Base-by-base conservation (phyloP, 2,329 filamentous ascomycete species). In the Colletotrichum tabaci region DNA sequence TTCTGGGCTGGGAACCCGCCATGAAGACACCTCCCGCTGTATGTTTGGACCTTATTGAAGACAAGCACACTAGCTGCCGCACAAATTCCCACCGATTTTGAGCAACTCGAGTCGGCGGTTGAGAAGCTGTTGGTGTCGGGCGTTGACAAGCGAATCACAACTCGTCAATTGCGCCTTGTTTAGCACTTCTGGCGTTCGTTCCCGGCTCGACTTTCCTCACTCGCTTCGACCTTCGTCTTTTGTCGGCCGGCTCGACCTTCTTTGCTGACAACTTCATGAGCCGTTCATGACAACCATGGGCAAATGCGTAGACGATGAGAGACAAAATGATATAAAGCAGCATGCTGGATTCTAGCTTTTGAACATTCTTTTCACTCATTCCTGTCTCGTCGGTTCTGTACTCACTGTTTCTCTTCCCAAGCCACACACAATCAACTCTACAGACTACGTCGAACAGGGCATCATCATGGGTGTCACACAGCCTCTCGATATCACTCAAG, bases 401-500 rank as follows among this genome's bases (percentile, higher is more conserved):
- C 9, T 50, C 21, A 21, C 3, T 13, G 10, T 13, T 3, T 23
- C 23, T 13, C 12, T 12, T 10, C 21, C 13, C 8, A 50, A 15
- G 18, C 9, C 9, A 47, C 18, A 47, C 8, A n/a, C 44, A 9
- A 10, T 52, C 12, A 13, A 15, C 21, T 57, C 26, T 7, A 58
- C 2, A 12, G 8, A 16, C 9, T 15, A 21, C n/a, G 30, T 61
- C 42, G 40, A 21, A 61, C 4, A 47, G 12, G 5, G 8, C 13
- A 13, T 18, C 3, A 60, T 23, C 4, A 69, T 69, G 53, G 23
- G 38, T 13, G n/a, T 26, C 35, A 1, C 16, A 16, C 46, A 47
- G 9, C n/a, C 44, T 15, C 26, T 77, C 53, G 60, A 74, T 53
- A 69, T 79, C 8, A 77, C 78, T 4, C 75, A 78, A 38, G 77